Conservation (phyloP, 306 rosid genomes). For the Malus asiatica region DNA sequence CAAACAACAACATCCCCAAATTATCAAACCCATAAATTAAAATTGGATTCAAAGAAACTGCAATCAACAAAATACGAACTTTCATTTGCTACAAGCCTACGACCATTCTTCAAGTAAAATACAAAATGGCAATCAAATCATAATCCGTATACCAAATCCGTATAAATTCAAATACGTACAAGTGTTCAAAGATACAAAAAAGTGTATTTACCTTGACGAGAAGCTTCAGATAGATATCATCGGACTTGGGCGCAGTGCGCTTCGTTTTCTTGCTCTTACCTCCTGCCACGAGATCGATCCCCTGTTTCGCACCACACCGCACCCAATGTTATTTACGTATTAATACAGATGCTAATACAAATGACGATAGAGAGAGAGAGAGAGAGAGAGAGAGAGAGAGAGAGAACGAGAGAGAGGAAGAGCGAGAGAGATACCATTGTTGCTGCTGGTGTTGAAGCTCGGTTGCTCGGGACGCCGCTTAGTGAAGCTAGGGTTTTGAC, state of each 20-base stretch:
- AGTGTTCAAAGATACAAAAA: not conserved
- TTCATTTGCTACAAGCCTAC: not conserved
- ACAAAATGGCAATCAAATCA: not conserved
- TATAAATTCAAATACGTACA: not conserved
- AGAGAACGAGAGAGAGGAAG: not conserved
- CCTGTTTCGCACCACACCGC: slow-evolving; percentile 16
- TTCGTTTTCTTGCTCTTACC: slow-evolving; percentile 82
- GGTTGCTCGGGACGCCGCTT: not conserved
- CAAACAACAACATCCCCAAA: not conserved
- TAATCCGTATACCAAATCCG: not conserved
- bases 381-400: not conserved
- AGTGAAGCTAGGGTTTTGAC: slow-evolving; percentile 6
- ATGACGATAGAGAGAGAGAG: not conserved
- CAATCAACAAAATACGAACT: not conserved
- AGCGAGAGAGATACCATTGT: not conserved
- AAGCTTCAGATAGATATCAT: slow-evolving; percentile 69
- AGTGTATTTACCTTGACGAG: slow-evolving; percentile 35
- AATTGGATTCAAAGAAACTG: not conserved
- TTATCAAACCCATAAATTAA: not conserved
- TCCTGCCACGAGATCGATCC: slow-evolving; percentile 69
- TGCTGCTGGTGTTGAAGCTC: not conserved
- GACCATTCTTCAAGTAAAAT: not conserved
- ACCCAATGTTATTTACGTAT: not conserved
- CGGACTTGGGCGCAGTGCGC: slow-evolving; percentile 70
- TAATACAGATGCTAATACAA: not conserved